phyloP scores from a whole-genome alignment of 768 basidiomycete genomes.

The Exidia glandulosa region DNA sequence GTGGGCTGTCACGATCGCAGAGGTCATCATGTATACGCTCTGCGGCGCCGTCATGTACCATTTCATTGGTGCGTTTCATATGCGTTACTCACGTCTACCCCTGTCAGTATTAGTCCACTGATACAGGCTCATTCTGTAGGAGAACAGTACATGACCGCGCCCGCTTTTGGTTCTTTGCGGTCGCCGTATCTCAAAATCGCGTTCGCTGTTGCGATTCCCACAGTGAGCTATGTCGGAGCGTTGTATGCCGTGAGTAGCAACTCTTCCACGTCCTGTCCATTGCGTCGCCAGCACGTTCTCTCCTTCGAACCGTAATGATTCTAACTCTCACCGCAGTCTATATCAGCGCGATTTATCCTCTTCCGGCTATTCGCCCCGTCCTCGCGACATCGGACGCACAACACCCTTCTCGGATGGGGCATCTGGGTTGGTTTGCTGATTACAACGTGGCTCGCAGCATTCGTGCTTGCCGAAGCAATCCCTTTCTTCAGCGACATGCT shows the following conservation, averaged over 20 bases:
- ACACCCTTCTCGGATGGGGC: conserved; percentile 22
- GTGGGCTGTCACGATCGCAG: conserved; percentile 33
- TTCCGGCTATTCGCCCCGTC: conserved; percentile 26
- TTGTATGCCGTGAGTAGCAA: conserved; percentile 31
- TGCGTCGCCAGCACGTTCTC: too few relatives aligned
- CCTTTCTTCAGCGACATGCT: conserved; percentile 31
- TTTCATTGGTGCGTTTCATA: conserved; percentile 19
- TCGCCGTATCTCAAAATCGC: conserved; percentile 29
- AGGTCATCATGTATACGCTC: conserved; percentile 29
- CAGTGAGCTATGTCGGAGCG: conserved; percentile 32
- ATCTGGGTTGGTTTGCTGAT: conserved; percentile 23
- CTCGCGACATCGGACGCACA: conserved; percentile 2
- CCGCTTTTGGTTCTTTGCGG: conserved; percentile 31
- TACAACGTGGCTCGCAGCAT: conserved; percentile 22
- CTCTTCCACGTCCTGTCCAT: background rate
- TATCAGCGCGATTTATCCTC: conserved; percentile 34
- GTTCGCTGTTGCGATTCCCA: conserved; percentile 34
- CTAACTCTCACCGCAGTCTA: conserved; percentile 18
- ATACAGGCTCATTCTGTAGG: too few relatives aligned
- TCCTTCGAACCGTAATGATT: too few relatives aligned
- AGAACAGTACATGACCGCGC: conserved; percentile 34
- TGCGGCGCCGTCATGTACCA: conserved; percentile 37
- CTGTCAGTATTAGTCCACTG: too few relatives aligned
- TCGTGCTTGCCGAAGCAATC: conserved; percentile 24
- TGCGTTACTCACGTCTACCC: too few relatives aligned